A percentile compares a stretch with the other conserved stretches of the same genome.
Evolutionary conservation across 1,284 basidiomycete species (phyloP).

Genomic region (Austroboletus novae-zelandiae): DNA sequence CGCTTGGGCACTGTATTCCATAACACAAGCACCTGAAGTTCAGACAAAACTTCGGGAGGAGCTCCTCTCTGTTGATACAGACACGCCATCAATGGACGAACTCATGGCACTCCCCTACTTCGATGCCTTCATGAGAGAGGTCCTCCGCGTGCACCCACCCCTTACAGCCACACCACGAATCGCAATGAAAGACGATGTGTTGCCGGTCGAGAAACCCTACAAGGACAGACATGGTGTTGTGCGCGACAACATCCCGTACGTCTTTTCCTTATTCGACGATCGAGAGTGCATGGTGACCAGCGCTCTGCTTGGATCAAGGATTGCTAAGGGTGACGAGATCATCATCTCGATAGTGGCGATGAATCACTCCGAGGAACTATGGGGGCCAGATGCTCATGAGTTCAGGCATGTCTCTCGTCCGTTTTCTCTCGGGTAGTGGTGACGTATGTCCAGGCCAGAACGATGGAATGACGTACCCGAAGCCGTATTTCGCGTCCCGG

Average conservation of each 20-base stretch:
- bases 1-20: conserved; percentile 63
- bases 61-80: conserved; percentile 45
- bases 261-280: background rate
- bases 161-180: conserved; percentile 55
- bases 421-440: too few relatives aligned
- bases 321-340: conserved; percentile 37
- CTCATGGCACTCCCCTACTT: conserved; percentile 57
- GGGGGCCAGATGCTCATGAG: conserved; percentile 48
- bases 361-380: conserved; percentile 40
- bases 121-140: conserved; percentile 65
- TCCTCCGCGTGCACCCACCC: conserved; percentile 62
- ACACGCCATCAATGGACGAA: conserved; percentile 58
- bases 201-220: conserved; percentile 53
- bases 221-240: conserved; percentile 40
- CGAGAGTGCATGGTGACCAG: background rate
- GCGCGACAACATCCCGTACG: conserved; percentile 26
- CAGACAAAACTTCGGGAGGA: conserved; percentile 74
- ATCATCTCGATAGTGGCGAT: conserved; percentile 38
- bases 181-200: conserved; percentile 49
- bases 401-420: conserved; percentile 11
- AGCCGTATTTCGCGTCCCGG: conserved; percentile 46
- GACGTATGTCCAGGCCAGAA: conserved; percentile 42
- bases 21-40: conserved; percentile 51
- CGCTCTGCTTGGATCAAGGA: conserved; percentile 18
- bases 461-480: conserved; percentile 54